phyloP scores from a whole-genome alignment of 768 basidiomycete species.

The Kwoniella europaea region DNA sequence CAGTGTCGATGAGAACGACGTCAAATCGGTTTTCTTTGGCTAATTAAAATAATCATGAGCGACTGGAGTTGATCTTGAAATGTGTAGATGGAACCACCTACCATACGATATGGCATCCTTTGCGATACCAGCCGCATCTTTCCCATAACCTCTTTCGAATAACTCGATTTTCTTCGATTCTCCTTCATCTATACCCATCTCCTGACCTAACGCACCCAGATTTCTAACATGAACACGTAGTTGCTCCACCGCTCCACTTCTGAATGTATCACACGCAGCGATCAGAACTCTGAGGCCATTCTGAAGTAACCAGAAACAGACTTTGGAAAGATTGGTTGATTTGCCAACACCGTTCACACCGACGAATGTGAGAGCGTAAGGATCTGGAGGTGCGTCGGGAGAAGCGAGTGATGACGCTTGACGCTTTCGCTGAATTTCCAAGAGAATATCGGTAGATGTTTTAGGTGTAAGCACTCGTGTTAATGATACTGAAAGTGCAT shows the following conservation, averaged over 20 bases:
- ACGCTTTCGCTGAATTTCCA: slow-evolving; percentile 88
- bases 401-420: slow-evolving; percentile 67
- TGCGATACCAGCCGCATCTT: slow-evolving; percentile 98
- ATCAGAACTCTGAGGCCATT: slow-evolving; percentile 91
- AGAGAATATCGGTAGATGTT: slow-evolving; percentile 91
- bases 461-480: slow-evolving; percentile 95
- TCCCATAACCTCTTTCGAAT: slow-evolving; percentile 95
- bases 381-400: slow-evolving; percentile 69
- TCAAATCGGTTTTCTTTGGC: slow-evolving; percentile 90
- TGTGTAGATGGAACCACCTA: slow-evolving; percentile 56
- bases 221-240: slow-evolving; percentile 95
- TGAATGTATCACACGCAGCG: slow-evolving; percentile 97
- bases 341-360: slow-evolving; percentile 99
- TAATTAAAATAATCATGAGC: slow-evolving; percentile 53
- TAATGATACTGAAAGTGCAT: slow-evolving; percentile 80
- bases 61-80: background rate
- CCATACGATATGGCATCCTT: slow-evolving; percentile 92
- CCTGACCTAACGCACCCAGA: slow-evolving; percentile 76
- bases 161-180: slow-evolving; percentile 72
- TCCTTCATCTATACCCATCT: slow-evolving; percentile 62
- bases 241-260: slow-evolving; percentile 96
- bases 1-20: slow-evolving; percentile 96
- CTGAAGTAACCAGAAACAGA: slow-evolving; percentile 98
- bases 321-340: slow-evolving; percentile 96
- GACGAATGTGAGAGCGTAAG: slow-evolving; percentile 93